Conservation (phyloP, 108 stramenopile genomes). For the Skeletonema grethae region DNA sequence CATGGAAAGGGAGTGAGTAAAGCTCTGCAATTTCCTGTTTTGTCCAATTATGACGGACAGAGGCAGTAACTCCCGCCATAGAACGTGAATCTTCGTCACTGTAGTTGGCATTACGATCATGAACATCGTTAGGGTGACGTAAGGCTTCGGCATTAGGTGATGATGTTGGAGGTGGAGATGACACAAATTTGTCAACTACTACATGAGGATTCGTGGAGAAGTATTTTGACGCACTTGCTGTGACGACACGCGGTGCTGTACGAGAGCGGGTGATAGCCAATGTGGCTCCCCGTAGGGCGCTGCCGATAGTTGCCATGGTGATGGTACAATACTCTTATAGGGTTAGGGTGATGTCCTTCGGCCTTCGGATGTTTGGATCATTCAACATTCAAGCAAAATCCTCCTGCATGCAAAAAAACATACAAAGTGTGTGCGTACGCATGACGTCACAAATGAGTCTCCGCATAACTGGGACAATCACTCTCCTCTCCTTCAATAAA, state of each 20-base stretch:
- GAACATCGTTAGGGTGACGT: conserved; percentile 72
- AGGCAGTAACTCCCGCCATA: conserved; percentile 73
- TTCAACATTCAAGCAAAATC: background rate
- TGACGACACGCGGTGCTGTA: background rate
- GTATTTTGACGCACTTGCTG: background rate
- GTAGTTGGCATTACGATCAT: conserved; percentile 76
- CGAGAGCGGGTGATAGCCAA: conserved; percentile 15
- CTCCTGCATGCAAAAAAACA: background rate
- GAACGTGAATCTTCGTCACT: conserved; percentile 63
- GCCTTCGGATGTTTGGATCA: too few species aligned
- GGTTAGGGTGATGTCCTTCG: too few species aligned
- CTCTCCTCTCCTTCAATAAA: background rate
- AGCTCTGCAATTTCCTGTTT: conserved; percentile 90
- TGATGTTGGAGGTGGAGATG: conserved; percentile 15
- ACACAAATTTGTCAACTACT: conserved; percentile 37
- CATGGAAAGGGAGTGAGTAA: conserved; percentile 92
- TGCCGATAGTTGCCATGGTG: conserved; percentile 10
- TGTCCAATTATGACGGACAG: conserved; percentile 93
- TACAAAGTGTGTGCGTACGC: background rate
- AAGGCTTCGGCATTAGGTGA: background rate
- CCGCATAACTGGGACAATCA: background rate
- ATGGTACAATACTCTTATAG: too few species aligned
- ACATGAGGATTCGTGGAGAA: conserved; percentile 33
- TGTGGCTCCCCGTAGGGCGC: conserved; percentile 9
- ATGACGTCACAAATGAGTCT: background rate